Evolutionary conservation across 441 rosid genomes (phyloP), one percentile per base, ranked within the genome.

Genomic region (Croton setiger): DNA sequence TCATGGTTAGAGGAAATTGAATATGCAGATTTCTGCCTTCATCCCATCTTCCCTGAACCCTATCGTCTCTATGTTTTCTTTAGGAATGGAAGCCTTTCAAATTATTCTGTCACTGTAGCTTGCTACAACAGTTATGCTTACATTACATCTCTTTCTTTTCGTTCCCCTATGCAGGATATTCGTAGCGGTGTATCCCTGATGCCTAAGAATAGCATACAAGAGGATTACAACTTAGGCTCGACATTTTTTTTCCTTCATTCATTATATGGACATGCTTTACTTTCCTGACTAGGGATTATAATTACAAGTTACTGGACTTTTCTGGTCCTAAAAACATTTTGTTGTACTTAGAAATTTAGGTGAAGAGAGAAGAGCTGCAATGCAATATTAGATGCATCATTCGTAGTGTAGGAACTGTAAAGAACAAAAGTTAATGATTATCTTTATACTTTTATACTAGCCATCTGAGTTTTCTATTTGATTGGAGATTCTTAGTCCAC

Each of bases 161-260:
- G 43, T 56, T 14, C 47, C 33, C 12, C 14, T 3, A 60, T 23
- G 53, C 66, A 70, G 73, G 73, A 4, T 59, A 54, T 39, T 17
- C 35, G 15, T 36, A 59, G 36, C 37, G 48, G 35, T 3, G n/a
- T 15, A 36, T 60, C 47, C 60, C 43, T 23, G 14, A 36, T 60
- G 57, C 60, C 52, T 23, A 33, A 4, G 37, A 27, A 15, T 41
- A 37, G 48, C 65, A 68, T 60, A 49, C 0, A 36, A 41, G 36
- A 48, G 13, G 52, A 3, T n/a, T 62, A 41, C 53, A 41, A 15
- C 67, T 36, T 41, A 60, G 48, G 39, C 43, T 21, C 0, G 51
- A 11, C 9, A 6, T 48, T 60, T 49, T 59, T 31, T 12, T 48
- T 13, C 18, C 52, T 65, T 18, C 7, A 13, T 23, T 45, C 55